Evolutionary conservation across 805 yeast genomes (phyloP).

Genomic region (Zygoascus biomembranicola): DNA sequence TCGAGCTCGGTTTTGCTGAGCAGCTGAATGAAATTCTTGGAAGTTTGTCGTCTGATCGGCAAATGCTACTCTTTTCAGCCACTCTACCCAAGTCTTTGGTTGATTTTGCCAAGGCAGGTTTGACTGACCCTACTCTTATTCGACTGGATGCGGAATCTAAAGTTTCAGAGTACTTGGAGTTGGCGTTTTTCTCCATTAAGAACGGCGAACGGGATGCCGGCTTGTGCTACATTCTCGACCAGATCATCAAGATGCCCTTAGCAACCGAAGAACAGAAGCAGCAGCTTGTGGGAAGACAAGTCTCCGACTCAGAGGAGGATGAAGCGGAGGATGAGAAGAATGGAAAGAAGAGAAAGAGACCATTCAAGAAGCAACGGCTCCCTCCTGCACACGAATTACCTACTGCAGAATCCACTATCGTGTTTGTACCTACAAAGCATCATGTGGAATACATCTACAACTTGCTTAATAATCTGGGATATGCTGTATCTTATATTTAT

Average conservation of each 20-base stretch:
- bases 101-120: conserved; percentile 96
- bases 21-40: conserved; percentile 85
- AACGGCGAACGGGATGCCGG: conserved; percentile 86
- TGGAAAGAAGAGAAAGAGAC: conserved; percentile 17
- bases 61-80: conserved; percentile 86
- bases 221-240: conserved; percentile 65
- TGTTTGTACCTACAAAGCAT: conserved; percentile 95
- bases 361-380: conserved; percentile 36
- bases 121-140: conserved; percentile 84
- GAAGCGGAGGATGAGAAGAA: conserved; percentile 36
- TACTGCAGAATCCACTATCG: conserved; percentile 76
- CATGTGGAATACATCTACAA: conserved; percentile 87
- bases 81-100: conserved; percentile 88
- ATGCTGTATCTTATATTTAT: conserved; percentile 80
- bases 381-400: conserved; percentile 83
- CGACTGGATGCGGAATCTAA: conserved; percentile 90
- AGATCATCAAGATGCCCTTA: conserved; percentile 73
- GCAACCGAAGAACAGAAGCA: conserved; percentile 63
- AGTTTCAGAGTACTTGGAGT: conserved; percentile 81
- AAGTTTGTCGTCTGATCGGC: conserved; percentile 73
- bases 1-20: conserved; percentile 93
- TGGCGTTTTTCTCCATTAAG: conserved; percentile 78
- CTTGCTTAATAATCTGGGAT: conserved; percentile 69
- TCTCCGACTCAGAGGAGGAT: conserved; percentile 41
- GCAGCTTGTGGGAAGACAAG: conserved; percentile 34